These are phyloP conservation scores for Thalia dealbata DNA, from an alignment of 176 grass and related monocot species.

Conservation along the genomic window DNA sequence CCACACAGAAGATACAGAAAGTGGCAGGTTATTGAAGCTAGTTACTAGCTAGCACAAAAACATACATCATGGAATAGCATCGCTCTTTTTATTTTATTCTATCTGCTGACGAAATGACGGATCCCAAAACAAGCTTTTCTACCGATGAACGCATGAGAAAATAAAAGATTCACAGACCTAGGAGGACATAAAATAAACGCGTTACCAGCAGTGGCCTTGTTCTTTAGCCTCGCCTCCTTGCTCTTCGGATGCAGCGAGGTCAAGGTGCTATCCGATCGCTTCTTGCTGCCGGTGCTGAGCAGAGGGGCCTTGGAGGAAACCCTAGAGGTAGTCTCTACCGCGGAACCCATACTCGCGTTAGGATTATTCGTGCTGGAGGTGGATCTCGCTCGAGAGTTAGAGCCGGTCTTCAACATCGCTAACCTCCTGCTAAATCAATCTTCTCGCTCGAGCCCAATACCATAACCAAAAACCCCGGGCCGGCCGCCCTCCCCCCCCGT, in stretches of 20 bases:
- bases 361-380: not conserved
- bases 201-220: conserved; percentile 2
- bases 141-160: not conserved
- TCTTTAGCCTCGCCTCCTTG: conserved; percentile 4
- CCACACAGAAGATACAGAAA: too few relatives aligned
- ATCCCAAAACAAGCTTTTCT: too few relatives aligned
- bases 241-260: conserved; percentile 5
- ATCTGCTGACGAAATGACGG: too few relatives aligned
- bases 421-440: not conserved
- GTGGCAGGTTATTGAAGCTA: too few relatives aligned
- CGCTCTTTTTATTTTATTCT: too few relatives aligned
- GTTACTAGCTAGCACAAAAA: too few relatives aligned
- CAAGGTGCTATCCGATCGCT: conserved; percentile 4
- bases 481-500: not conserved
- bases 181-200: not conserved
- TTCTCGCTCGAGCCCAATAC: not conserved
- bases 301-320: not conserved
- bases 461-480: not conserved
- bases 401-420: conserved; percentile 14
- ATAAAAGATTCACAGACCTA: not conserved
- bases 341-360: not conserved
- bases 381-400: conserved; percentile 3
- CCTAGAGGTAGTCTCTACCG: not conserved
- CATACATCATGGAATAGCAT: too few relatives aligned
- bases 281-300: not conserved